Percentiles rank a stretch among this genome's conserved stretches.
Evolutionary conservation across 805 yeast genomes (phyloP).

Genomic region (Myxozyma lipomycoides): DNA sequence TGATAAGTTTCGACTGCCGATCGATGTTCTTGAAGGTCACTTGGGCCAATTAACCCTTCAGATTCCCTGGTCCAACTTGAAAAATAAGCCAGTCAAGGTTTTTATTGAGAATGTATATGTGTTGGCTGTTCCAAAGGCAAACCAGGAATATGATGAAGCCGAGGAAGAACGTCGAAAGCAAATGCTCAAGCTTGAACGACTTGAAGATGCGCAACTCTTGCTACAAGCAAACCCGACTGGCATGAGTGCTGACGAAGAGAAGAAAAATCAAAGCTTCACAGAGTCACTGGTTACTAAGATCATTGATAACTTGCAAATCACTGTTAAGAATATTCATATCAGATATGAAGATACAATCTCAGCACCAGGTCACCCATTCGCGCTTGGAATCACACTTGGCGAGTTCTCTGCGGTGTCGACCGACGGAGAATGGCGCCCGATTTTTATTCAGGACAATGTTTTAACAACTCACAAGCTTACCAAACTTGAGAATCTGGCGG

Average conservation of each 20-base stretch:
- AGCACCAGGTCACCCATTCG: constrained; percentile 70
- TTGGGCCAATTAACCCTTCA: constrained; percentile 83
- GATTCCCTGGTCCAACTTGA: constrained; percentile 95
- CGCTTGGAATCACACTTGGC: constrained; percentile 75
- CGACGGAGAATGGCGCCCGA: constrained; percentile 77
- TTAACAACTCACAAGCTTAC: constrained; percentile 59
- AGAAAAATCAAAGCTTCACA: constrained; percentile 73
- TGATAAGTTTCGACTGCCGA: constrained; percentile 79
- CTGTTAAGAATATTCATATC: constrained; percentile 85
- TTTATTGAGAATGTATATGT: constrained; percentile 81
- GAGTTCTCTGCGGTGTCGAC: constrained; percentile 92
- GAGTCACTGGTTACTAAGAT: constrained; percentile 77
- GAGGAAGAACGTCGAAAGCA: constrained; percentile 61
- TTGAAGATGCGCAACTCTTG: constrained; percentile 58
- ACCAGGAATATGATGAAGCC: constrained; percentile 54
- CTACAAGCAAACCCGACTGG: constrained; percentile 42
- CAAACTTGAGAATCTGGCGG: constrained; percentile 59
- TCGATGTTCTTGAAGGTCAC: constrained; percentile 84
- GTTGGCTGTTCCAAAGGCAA: constrained; percentile 69
- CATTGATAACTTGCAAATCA: constrained; percentile 86
- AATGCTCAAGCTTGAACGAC: constrained; percentile 58
- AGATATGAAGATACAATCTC: constrained; percentile 79
- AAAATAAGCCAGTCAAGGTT: constrained; percentile 86
- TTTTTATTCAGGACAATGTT: constrained; percentile 70
- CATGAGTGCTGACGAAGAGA: constrained; percentile 36